Conservation (phyloP, 2,329 filamentous ascomycete species). For the Pseudogymnoascus verrucosus region DNA sequence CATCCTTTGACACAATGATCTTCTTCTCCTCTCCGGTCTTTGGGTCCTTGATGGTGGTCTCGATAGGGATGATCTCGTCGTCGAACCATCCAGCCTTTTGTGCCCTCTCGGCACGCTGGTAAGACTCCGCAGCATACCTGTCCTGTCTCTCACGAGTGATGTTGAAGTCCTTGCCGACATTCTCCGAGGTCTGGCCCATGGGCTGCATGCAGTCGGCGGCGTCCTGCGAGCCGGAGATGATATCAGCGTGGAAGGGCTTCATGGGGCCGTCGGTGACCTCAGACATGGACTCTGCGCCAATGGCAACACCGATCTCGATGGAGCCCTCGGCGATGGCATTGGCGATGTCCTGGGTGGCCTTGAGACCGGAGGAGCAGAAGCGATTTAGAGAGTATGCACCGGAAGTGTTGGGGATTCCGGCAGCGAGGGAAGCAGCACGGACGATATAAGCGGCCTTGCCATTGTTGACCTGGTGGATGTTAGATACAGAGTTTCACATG, state of each 20-base stretch:
- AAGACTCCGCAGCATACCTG: constrained; percentile 77
- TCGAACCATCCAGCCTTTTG: constrained; percentile 88
- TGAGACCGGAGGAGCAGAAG: constrained; percentile 95
- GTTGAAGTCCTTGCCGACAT: constrained; percentile 85
- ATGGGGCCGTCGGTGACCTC: constrained; percentile 61
- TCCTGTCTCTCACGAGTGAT: constrained; percentile 77
- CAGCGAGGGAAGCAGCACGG: constrained; percentile 80
- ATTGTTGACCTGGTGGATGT: constrained; percentile 59
- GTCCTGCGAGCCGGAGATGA: constrained; percentile 65
- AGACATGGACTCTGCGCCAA: constrained; percentile 87
- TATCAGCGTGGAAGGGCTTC: constrained; percentile 67
- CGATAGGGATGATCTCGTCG: constrained; percentile 89
- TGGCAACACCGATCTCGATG: constrained; percentile 80
- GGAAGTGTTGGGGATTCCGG: constrained; percentile 87
- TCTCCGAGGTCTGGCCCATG: constrained; percentile 98
- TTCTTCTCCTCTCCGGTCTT: constrained; percentile 71
- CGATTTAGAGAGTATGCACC: constrained; percentile 79
- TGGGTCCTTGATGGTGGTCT: constrained; percentile 71
- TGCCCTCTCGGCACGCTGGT: constrained; percentile 75
- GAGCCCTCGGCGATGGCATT: constrained; percentile 71
- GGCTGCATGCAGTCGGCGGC: constrained; percentile 80
- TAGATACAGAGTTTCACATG: neutral
- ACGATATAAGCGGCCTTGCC: constrained; percentile 82
- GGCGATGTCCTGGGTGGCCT: constrained; percentile 91
- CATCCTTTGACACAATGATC: constrained; percentile 75